phyloP scores from a whole-genome alignment of 2,329 filamentous ascomycete genomes.

The Leptographium flavum region DNA sequence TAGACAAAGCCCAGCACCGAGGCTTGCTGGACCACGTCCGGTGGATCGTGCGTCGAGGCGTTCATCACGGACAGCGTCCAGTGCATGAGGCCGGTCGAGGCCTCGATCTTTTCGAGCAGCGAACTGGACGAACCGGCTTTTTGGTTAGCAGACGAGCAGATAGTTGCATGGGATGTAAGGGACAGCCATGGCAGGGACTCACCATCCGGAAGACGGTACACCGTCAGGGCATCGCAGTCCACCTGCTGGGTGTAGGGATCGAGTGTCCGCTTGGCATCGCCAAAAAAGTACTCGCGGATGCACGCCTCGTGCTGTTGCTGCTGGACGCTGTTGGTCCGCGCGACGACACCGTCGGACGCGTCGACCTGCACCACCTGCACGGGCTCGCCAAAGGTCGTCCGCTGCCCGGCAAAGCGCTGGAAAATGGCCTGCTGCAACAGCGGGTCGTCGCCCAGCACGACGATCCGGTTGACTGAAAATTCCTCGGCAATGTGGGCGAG shows the following conservation, averaged over 20 bases:
- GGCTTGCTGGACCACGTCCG: conserved; percentile 62
- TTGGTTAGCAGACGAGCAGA: conserved; percentile 9
- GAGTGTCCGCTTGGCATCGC: conserved; percentile 58
- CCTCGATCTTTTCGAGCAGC: conserved; percentile 47
- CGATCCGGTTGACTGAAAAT: conserved; percentile 60
- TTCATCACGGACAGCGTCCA: conserved; percentile 76
- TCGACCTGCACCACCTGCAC: conserved; percentile 67
- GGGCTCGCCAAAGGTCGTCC: conserved; percentile 45
- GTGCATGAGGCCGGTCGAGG: conserved; percentile 58
- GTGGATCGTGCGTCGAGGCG: conserved; percentile 52
- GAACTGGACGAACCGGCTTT: conserved; percentile 1
- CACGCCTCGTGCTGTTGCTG: conserved; percentile 59
- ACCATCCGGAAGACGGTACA: conserved; percentile 58
- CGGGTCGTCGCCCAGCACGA: conserved; percentile 57
- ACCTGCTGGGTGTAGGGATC: conserved; percentile 81
- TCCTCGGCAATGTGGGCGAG: conserved; percentile 60
- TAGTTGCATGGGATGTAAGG: conserved; percentile 4
- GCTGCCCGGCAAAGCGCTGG: conserved; percentile 47
- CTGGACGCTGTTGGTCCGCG: conserved; percentile 60
- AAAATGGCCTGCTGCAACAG: conserved; percentile 64
- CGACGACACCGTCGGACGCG: conserved; percentile 73
- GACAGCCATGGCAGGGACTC: conserved; percentile 9
- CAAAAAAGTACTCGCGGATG: conserved; percentile 92
- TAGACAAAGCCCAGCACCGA: conserved; percentile 88
- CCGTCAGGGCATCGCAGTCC: conserved; percentile 56